phyloP scores from a whole-genome alignment of 306 rosid species.

The Sindora glabra region DNA sequence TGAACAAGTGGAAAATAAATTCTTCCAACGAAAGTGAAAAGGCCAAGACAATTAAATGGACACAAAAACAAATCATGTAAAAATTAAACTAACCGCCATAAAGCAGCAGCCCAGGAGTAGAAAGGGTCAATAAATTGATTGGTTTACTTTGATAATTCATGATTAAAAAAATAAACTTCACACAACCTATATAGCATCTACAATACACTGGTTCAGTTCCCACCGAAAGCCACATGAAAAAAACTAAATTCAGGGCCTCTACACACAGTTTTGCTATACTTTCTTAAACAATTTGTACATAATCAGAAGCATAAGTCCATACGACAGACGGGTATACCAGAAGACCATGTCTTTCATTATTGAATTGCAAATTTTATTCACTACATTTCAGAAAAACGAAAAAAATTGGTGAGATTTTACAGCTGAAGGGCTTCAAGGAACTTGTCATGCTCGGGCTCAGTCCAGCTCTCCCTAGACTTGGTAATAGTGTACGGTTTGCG shows the following conservation, averaged over 20 bases:
- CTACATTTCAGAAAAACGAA: background rate
- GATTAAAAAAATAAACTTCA: too few relatives aligned
- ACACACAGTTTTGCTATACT: too few relatives aligned
- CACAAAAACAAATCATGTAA: too few relatives aligned
- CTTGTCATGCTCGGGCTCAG: conserved; percentile 96
- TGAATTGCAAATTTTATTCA: conserved; percentile 2
- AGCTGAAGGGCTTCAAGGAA: conserved; percentile 95
- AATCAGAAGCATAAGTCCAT: background rate
- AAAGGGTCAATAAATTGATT: too few relatives aligned
- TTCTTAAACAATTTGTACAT: background rate
- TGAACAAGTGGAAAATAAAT: too few relatives aligned
- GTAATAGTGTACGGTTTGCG: conserved; percentile 97
- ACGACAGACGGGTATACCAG: background rate
- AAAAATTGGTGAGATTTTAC: conserved; percentile 25
- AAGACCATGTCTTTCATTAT: background rate
- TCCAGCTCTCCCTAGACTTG: conserved; percentile 98
- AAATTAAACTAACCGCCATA: too few relatives aligned
- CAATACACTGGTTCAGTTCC: background rate
- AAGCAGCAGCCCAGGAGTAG: too few relatives aligned
- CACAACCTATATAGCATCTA: too few relatives aligned
- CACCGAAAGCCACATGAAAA: background rate
- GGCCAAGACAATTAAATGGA: too few relatives aligned
- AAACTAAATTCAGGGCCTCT: background rate
- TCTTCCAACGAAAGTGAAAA: too few relatives aligned
- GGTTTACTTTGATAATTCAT: too few relatives aligned